phyloP scores from a whole-genome alignment of 1,284 basidiomycete species.

The Cutaneotrichosporon curvatum region DNA sequence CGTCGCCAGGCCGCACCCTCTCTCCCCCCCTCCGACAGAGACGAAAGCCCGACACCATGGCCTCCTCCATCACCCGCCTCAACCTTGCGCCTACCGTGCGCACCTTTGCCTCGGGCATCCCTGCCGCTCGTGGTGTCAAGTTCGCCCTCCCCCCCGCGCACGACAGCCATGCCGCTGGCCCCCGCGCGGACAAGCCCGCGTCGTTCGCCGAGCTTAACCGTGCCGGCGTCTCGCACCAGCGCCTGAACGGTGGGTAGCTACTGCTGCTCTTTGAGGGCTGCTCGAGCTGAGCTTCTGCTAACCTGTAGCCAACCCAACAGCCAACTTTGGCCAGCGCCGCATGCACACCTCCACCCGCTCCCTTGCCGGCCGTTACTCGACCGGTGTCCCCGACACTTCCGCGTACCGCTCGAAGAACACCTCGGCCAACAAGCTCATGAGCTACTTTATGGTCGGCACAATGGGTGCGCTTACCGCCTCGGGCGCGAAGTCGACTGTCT shows the following conservation, averaged over 20 bases:
- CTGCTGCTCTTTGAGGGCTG: no score
- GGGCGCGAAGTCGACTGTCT: constrained; percentile 86
- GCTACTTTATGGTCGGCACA: constrained; percentile 96
- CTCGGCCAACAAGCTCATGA: constrained; percentile 71
- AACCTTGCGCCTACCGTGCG: constrained; percentile 76
- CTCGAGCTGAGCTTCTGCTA: no score
- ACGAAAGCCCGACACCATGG: constrained; percentile 25
- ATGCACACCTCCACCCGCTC: constrained; percentile 53
- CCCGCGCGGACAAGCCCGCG: constrained; percentile 59
- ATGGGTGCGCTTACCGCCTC: constrained; percentile 91
- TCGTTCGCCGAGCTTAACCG: constrained; percentile 54
- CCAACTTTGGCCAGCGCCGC: constrained; percentile 54
- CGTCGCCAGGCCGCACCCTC: constrained; percentile 1
- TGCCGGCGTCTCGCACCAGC: constrained; percentile 54
- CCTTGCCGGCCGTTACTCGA: constrained; percentile 37
- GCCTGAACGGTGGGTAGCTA: constrained; percentile 65
- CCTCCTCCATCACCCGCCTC: constrained; percentile 44
- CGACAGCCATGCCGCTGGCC: constrained; percentile 53
- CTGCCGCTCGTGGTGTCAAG: constrained; percentile 91
- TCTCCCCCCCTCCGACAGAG: not conserved
- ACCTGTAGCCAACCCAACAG: constrained; percentile 47
- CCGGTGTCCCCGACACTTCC: constrained; percentile 81
- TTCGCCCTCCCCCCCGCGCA: constrained; percentile 71
- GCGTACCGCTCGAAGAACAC: constrained; percentile 67
- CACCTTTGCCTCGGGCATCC: constrained; percentile 75